Percentiles rank a stretch among this genome's conserved stretches.
phyloP scores from a whole-genome alignment of 371 early-diverging fungal species.

The Mucor racemosus region DNA sequence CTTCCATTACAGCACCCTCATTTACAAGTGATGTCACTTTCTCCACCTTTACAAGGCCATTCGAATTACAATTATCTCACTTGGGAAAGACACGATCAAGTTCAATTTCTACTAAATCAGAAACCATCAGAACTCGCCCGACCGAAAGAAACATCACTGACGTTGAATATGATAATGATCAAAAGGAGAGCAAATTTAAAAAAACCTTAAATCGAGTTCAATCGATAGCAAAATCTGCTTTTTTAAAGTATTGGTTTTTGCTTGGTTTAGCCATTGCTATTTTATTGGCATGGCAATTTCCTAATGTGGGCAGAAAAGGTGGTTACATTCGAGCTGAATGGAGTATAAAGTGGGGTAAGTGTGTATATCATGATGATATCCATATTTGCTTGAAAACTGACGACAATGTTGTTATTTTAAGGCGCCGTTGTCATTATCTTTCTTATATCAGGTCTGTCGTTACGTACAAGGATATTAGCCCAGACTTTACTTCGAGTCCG shows the following conservation, averaged over 20 bases:
- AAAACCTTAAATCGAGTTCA: conserved; percentile 2
- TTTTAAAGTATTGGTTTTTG: conserved; percentile 42
- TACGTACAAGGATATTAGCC: conserved; percentile 67
- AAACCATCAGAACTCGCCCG: neutral
- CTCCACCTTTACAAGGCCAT: conserved; percentile 23
- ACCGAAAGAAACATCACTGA: neutral
- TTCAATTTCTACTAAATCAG: conserved; percentile 11
- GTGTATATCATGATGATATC: neutral
- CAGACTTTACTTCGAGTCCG: conserved; percentile 64
- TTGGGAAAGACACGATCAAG: conserved; percentile 16
- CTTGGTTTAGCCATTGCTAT: conserved; percentile 64
- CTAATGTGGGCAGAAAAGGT: conserved; percentile 57
- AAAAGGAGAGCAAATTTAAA: conserved; percentile 1
- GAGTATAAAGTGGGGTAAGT: conserved; percentile 66
- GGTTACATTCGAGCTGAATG: conserved; percentile 64
- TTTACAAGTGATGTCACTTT: conserved; percentile 26
- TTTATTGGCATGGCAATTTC: conserved; percentile 58
- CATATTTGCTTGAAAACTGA: too few species aligned
- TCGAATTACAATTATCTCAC: conserved; percentile 13
- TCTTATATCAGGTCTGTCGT: conserved; percentile 72
- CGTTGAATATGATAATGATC: neutral
- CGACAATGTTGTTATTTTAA: conserved; percentile 12
- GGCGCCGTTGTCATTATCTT: conserved; percentile 72
- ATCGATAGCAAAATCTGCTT: neutral
- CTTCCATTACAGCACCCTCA: conserved; percentile 8